Percentiles rank a stretch among this genome's conserved stretches.
Evolutionary conservation across 2,329 filamentous ascomycete species (phyloP).

Genomic region (Atkinsonella hypoxylon): DNA sequence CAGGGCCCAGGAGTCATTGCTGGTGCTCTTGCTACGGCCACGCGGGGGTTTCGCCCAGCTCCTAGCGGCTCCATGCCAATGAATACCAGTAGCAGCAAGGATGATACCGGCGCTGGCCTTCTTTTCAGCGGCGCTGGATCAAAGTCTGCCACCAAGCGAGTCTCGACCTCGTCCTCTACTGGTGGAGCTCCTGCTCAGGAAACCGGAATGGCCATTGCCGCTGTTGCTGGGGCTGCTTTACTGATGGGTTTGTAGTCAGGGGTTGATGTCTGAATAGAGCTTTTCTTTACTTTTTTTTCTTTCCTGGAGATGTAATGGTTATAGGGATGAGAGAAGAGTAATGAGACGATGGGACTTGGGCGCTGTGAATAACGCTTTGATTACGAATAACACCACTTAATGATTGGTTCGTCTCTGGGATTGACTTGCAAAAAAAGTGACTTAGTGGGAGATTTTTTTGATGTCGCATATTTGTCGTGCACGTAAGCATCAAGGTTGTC

Average conservation of each 20-base stretch:
- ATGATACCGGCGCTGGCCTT: neutral
- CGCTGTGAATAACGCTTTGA: neutral
- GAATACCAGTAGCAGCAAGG: slow-evolving; percentile 2
- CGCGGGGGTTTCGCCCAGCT: slow-evolving; percentile 13
- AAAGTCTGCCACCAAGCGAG: neutral
- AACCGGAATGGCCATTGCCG: slow-evolving; percentile 12
- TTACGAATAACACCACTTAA: neutral
- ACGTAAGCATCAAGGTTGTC: no score
- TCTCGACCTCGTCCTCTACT: slow-evolving; percentile 1
- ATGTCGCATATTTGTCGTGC: no score
- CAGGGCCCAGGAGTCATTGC: slow-evolving; percentile 31
- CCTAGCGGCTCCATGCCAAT: slow-evolving; percentile 6
- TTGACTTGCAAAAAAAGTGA: no score
- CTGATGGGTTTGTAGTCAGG: slow-evolving; percentile 16
- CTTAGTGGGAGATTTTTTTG: no score
- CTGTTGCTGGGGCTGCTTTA: slow-evolving; percentile 17
- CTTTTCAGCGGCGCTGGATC: neutral
- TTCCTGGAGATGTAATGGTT: neutral
- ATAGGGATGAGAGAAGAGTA: neutral
- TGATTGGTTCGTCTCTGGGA: neutral
- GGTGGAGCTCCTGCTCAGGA: slow-evolving; percentile 17
- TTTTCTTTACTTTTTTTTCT: neutral
- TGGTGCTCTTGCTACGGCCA: slow-evolving; percentile 25
- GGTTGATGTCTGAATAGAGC: neutral
- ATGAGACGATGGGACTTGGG: neutral